These are phyloP conservation scores for Scheffersomyces stipitis DNA, from an alignment of 805 yeast species.

Conservation along the genomic window DNA sequence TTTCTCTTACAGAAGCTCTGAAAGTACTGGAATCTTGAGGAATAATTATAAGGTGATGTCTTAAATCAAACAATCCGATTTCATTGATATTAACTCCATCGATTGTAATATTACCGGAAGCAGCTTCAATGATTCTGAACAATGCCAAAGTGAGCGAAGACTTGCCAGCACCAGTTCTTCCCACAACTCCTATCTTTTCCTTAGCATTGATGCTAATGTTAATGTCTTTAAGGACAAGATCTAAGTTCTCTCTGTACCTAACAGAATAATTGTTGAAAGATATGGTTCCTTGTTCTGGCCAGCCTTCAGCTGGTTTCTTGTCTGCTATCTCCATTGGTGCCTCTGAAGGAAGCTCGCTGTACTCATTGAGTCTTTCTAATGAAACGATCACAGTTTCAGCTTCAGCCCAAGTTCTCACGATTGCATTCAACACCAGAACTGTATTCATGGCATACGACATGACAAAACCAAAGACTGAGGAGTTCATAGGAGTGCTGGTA, in stretches of 20 bases:
- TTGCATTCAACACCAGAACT: slow-evolving; percentile 52
- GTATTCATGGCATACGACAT: slow-evolving; percentile 64
- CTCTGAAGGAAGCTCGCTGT: slow-evolving; percentile 47
- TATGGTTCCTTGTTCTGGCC: slow-evolving; percentile 77
- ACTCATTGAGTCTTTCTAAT: slow-evolving; percentile 67
- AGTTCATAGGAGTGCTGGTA: slow-evolving; percentile 43
- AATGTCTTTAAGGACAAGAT: slow-evolving; percentile 71
- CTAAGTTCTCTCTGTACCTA: slow-evolving; percentile 78
- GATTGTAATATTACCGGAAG: slow-evolving; percentile 65
- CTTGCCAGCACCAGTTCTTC: slow-evolving; percentile 77
- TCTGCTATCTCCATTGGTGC: slow-evolving; percentile 41
- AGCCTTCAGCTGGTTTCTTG: slow-evolving; percentile 42
- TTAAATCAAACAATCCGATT: slow-evolving; percentile 75
- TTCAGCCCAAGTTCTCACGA: slow-evolving; percentile 62
- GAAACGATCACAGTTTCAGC: slow-evolving; percentile 65
- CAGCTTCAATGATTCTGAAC: slow-evolving; percentile 80
- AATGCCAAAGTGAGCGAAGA: slow-evolving; percentile 81
- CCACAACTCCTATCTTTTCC: slow-evolving; percentile 94
- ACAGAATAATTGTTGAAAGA: slow-evolving; percentile 75
- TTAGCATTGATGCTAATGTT: slow-evolving; percentile 61
- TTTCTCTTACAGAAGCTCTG: slow-evolving; percentile 81
- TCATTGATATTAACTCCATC: slow-evolving; percentile 68
- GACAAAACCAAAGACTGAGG: slow-evolving; percentile 64
- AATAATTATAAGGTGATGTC: slow-evolving; percentile 77
- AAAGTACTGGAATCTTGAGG: slow-evolving; percentile 95